A percentile compares a stretch with the other conserved stretches of the same genome.
Conservation (phyloP, 768 basidiomycete genomes). For the Dentipellis sp. region DNA sequence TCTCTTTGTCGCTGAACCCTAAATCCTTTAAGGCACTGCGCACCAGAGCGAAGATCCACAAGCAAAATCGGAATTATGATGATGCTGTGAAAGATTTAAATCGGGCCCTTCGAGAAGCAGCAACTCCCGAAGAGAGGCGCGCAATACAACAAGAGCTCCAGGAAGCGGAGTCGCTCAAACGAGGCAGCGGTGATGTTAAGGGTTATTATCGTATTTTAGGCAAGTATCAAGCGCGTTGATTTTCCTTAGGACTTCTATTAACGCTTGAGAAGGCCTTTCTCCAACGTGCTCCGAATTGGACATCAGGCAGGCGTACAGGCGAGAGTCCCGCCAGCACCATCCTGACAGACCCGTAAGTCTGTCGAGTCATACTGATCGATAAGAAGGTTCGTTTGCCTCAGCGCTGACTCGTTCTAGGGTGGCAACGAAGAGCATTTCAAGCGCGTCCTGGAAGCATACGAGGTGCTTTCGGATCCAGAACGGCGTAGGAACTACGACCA, state of each 20-base stretch:
- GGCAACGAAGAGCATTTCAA: not conserved
- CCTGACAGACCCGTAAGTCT: not conserved
- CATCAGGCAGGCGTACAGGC: not conserved
- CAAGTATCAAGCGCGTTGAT: not conserved
- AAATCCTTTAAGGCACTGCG: not conserved
- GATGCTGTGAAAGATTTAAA: not conserved
- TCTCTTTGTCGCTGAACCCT: not conserved
- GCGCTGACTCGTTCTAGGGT: not conserved
- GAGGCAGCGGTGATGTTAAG: not conserved
- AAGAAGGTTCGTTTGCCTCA: not conserved
- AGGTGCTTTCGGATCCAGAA: not conserved
- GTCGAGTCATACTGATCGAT: not conserved
- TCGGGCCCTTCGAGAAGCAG: not conserved
- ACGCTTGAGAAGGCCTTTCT: not conserved
- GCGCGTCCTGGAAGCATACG: not conserved
- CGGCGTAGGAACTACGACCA: not conserved
- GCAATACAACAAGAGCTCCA: not conserved
- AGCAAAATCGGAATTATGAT: not conserved
- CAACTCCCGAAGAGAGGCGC: not conserved
- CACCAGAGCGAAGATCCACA: not conserved
- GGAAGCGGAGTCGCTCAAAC: not conserved
- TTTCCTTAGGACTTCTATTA: not conserved
- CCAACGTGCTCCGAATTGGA: not conserved
- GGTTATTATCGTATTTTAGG: not conserved
- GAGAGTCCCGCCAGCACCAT: not conserved